Evolutionary conservation across 108 stramenopile genomes (phyloP).

Genomic region (Cyclostephanos invisitatus): DNA sequence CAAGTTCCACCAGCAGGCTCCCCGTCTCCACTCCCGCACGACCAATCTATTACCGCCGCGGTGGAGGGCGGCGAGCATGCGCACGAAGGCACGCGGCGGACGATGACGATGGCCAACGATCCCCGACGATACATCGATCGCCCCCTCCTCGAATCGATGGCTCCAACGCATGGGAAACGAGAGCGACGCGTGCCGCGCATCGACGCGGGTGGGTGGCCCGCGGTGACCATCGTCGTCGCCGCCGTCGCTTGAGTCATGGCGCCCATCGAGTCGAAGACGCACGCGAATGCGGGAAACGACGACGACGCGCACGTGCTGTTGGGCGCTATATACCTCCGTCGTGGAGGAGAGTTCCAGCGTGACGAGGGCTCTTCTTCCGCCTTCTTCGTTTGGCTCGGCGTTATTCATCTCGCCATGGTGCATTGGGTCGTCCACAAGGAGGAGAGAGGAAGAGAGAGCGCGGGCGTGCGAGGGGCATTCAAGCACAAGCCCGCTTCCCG

Average conservation of each 20-base stretch:
- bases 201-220: not conserved
- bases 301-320: conserved; percentile 37
- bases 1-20: conserved; percentile 83
- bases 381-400: not conserved
- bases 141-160: not conserved
- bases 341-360: conserved; percentile 37
- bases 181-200: not conserved
- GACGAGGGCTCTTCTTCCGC: conserved; percentile 12
- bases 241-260: not conserved
- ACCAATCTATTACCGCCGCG: conserved; percentile 46
- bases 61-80: conserved; percentile 22
- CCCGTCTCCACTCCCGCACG: conserved; percentile 70
- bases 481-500: no score
- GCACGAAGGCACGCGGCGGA: conserved; percentile 9
- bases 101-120: not conserved
- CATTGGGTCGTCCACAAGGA: no score
- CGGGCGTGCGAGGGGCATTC: no score
- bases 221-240: not conserved
- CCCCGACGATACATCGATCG: not conserved
- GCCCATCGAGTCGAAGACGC: not conserved
- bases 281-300: conserved; percentile 19
- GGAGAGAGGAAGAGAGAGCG: no score
- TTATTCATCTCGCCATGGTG: not conserved
- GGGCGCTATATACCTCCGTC: conserved; percentile 36
- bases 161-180: conserved; percentile 14